phyloP scores from a whole-genome alignment of 495 filamentous ascomycete species.

The Xylaria intraflava region DNA sequence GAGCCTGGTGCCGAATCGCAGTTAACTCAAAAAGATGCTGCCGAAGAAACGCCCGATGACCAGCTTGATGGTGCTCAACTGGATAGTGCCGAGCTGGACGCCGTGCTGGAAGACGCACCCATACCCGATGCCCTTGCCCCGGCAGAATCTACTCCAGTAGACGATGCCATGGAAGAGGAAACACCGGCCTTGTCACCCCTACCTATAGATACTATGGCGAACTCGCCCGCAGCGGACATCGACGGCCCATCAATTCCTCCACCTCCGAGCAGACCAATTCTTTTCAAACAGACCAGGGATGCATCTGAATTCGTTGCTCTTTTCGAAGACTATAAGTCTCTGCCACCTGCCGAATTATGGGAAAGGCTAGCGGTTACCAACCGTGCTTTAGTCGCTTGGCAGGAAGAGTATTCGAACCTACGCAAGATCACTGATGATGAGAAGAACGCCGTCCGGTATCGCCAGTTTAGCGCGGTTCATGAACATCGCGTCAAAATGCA shows the following conservation, averaged over 20 bases:
- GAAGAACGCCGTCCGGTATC: constrained; percentile 42
- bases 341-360: constrained; percentile 47
- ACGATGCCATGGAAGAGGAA: constrained; percentile 13
- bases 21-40: constrained; percentile 3
- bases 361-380: constrained; percentile 46
- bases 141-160: constrained; percentile 5
- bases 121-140: constrained; percentile 4
- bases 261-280: constrained; percentile 5
- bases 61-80: constrained; percentile 6
- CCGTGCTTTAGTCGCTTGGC: constrained; percentile 49
- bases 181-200: constrained; percentile 16
- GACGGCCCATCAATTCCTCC: constrained; percentile 2
- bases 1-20: constrained; percentile 1
- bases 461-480: constrained; percentile 24
- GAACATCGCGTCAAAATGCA: constrained; percentile 12
- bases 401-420: constrained; percentile 58
- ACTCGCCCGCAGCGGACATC: constrained; percentile 12
- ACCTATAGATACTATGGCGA: constrained; percentile 13
- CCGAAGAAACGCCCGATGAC: constrained; percentile 9
- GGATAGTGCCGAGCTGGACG: neutral
- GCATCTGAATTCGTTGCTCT: constrained; percentile 28
- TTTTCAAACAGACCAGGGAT: constrained; percentile 30
- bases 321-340: constrained; percentile 30
- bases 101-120: constrained; percentile 5
- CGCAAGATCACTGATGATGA: constrained; percentile 48